Evolutionary conservation across 2,329 filamentous ascomycete species (phyloP), one percentile per base, ranked within the genome.

Genomic region (Aspergillus ochraceus): DNA sequence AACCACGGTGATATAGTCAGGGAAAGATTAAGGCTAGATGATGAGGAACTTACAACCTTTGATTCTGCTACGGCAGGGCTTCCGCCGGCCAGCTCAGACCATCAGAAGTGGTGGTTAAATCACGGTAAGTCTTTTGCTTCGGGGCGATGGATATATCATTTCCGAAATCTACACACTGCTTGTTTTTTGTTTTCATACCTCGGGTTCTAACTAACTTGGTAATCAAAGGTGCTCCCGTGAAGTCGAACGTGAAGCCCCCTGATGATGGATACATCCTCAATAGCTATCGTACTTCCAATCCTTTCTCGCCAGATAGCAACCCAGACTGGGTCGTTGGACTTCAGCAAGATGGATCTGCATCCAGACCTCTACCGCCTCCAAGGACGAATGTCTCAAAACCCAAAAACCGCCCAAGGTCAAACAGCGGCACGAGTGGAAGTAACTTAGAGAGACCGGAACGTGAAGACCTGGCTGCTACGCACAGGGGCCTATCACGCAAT

Each of bases 31-130:
- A 69, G 32, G 60, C 68, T 36, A 71, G 72, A 11, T 90, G 45
- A 96, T 62, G 92, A 95, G 71, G 91, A 96, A 65, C 77, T 92
- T 17, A 86, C 91, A 49, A 90, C 89, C 1, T 93, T 95, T 72
- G 89, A 95, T 61, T 86, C 91, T 17, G 89, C 96, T 62, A 90
- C 94, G 70, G 90, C 91, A 6, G 91, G 91, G 1, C 81, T 88
- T 47, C 86, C 86, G 51, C 83, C 85, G 49, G 84, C 86, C 45
- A 88, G 85, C 71, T 86, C 85, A 45, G 84, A 88, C 68, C 79
- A 81, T 61, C 77, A 81, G 58, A 88, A 85, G 70, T 88, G 86
- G 86, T 89, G 86, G 86, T 77, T 88, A 45, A 84, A 87, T 63
- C 82, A 84, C 61, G 84, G 86, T 79, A 79, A 70, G 71, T 64